Base-by-base conservation (phyloP, 164 flowering plant genomes). In the Cinnamomum micranthum region DNA sequence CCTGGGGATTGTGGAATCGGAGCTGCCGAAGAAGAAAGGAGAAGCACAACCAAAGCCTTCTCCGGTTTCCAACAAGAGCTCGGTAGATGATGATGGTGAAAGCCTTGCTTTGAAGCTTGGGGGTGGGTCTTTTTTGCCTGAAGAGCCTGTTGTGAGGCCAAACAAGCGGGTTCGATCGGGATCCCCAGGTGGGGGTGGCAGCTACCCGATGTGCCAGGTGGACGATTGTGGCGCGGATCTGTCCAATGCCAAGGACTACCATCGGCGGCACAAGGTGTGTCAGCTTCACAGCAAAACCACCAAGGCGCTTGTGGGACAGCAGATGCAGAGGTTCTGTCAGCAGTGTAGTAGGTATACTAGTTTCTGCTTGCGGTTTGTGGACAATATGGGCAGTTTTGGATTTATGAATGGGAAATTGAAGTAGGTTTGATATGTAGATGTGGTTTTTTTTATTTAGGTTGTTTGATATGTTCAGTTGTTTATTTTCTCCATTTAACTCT, bases 291-390 rank as follows among this genome's bases (percentile, higher is more conserved):
- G 95, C 79, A 94, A 94, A 76, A 83, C 94, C 33, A 81, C 89
- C 25, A 90, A 88, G 76, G 97, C 94, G 2, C 83, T 89, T 14
- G 97, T 92, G 12, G 92, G 85, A 55, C 85, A 87, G 71, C 93
- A 87, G 83, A 87, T 89, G 95, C 98, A 94, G 80, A 85, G 98
- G 80, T 94, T 94, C 79, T 94, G 98, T 81, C 97, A 94, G 82
- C 97, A 94, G 86, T 92, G 98, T 77, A 94, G 98, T 90, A 90
- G 98, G 98, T 91, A 50, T 60, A 3, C 65, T 7, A 14, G 47
- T 58, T 63, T 63, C 25, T 64, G 12, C 15, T 55, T 13, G 60
- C 17, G 60, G 20, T 55, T 55, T 55, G 14, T 17, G 3, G 60
- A 14, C 17, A 55, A 15, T 55, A 15, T 55, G 6, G n/a, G n/a